Evolutionary conservation across 352 stramenopile species (phyloP), one percentile per base, ranked within the genome.

Genomic region (Albugo candida): DNA sequence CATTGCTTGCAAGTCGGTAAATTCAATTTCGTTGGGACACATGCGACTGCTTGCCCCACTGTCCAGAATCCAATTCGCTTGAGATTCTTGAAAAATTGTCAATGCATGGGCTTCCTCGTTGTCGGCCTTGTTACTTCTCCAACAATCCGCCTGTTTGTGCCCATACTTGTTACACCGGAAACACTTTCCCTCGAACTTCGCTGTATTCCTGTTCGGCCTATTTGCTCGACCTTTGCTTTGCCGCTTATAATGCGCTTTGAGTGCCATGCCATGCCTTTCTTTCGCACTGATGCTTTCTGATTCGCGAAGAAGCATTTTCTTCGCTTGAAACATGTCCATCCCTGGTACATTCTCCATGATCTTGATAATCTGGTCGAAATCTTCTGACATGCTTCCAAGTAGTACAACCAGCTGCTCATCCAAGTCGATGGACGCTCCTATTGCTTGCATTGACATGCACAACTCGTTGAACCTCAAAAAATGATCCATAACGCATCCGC

Each of bases 391-490:
- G 16, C 53, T 61, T 16, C 43, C 36, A 1, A 56, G 46, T 31
- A 10, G 24, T 31, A 31, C 24, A 3, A 31, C 24, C 1, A 59
- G 45, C 5, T 44, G 20, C 55, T 59, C 55, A 13, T 56, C 55
- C 6, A 58, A 48, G 0, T 20, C 19, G 1, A 53, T 2, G 5
- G 41, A 18, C 6, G 58, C 51, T 41, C 55, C 42, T 3, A 56
- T 53, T 16, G 47, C 52, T 5, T n/a, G 48, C 2, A 62, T 16
- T 4, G 41, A 17, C 13, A 58, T 27, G 16, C 52, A 59, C 17
- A 63, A 42, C 18, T 63, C 44, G 4, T 63, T 36, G n/a, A 62
- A 59, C n/a, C 17, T n/a, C 18, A 63, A 44, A 10, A 63, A 17
- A 27, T 59, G 44, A n/a, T 59, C 34, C 39, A 63, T 59, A 21